Evolutionary conservation across 1,284 basidiomycete species (phyloP), one percentile per base, ranked within the genome.

Genomic region (Cutaneotrichosporon cavernicola): DNA sequence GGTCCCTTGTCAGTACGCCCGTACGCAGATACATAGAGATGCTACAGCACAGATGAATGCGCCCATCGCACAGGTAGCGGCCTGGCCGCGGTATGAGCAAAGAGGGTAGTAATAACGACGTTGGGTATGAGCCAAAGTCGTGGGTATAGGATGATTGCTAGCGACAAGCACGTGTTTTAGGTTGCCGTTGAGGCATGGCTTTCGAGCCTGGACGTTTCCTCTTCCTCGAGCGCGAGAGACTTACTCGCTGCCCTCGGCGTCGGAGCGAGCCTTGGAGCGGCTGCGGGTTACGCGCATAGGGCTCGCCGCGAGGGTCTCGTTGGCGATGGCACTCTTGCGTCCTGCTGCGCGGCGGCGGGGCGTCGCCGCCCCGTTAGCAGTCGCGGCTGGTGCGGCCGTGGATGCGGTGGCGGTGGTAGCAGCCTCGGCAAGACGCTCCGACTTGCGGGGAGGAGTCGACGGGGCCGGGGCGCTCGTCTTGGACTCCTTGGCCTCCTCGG

Each of bases 201-300:
- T n/a, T 53, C 51, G 22, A 57, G 22, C 56, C 30, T 47, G 22
- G 26, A n/a, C 26, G 22, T 26, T 50, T 52, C 31, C 51, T 52
- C 30, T n/a, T 52, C 31, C 30, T 18, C 31, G 4, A 11, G 51
- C 51, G 8, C 5, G 16, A 26, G 51, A 14, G 18, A 31, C 40
- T 34, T 63, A 65, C 59, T 68, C 56, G 55, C 50, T 61, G 64
- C 71, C 72, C 46, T 73, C 73, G 61, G 74, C 74, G 52, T 70
- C 70, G 14, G 71, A 58, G 65, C 73, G 69, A 0, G 74, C 77
- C 60, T 73, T 72, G 65, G 75, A 76, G 58, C 78, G 69, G 64
- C 75, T 76, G 72, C 78, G 75, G 47, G 78, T 79, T 32, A 76
- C 71, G 58, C 76, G 71, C 63, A 65, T 69, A 1, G 77, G 76